A percentile compares a stretch with the other conserved stretches of the same genome.
These are phyloP conservation scores for Microsporum audouinii DNA, from an alignment of 2,329 filamentous ascomycete genomes.

Conservation along the genomic window DNA sequence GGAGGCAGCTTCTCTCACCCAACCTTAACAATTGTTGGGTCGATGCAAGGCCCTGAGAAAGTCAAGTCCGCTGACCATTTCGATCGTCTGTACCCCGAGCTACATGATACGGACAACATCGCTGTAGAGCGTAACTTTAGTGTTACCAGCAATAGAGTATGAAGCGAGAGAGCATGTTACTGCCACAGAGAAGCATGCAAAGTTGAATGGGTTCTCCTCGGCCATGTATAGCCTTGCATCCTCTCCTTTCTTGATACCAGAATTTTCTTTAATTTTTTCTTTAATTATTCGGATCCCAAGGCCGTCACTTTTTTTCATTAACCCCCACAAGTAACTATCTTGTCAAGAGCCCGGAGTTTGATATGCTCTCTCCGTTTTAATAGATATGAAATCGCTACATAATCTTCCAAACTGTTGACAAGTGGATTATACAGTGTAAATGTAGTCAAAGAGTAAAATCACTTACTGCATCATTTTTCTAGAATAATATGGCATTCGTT, in stretches of 20 bases:
- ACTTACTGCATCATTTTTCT: no score
- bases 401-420: no score
- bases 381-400: no score
- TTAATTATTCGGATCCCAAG: background rate
- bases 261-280: background rate
- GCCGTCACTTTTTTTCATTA: background rate
- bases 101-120: conserved; percentile 6
- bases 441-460: no score
- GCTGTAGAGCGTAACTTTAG: conserved; percentile 13
- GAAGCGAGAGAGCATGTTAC: background rate
- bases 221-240: background rate
- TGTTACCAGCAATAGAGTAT: conserved; percentile 7
- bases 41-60: background rate
- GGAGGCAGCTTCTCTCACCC: background rate
- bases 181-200: background rate
- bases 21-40: background rate
- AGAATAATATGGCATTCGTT: no score
- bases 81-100: conserved; percentile 13
- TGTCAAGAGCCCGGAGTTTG: background rate
- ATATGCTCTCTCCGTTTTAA: no score
- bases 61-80: conserved; percentile 4
- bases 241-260: background rate
- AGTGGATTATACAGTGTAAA: no score
- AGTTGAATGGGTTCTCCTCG: background rate
- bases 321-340: background rate